These are phyloP conservation scores for Cordia subcordata DNA, from an alignment of 257 asterid species.

Conservation along the genomic window DNA sequence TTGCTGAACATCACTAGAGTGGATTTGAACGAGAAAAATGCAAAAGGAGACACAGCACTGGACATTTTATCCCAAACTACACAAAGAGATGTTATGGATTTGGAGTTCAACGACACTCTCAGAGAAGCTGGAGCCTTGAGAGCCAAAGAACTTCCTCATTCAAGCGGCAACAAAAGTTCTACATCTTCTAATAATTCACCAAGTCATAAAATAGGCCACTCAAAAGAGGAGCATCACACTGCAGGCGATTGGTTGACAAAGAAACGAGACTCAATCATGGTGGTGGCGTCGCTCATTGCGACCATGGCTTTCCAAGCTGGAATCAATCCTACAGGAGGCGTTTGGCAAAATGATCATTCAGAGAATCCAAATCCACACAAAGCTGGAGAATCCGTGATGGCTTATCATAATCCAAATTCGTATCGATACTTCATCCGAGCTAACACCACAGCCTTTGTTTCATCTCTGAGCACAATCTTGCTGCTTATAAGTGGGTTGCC, in stretches of 20 bases:
- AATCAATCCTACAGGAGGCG: slow-evolving; percentile 18
- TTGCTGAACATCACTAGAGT: slow-evolving; percentile 15
- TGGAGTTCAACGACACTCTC: slow-evolving; percentile 1
- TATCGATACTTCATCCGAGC: slow-evolving; percentile 19
- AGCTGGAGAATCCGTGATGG: slow-evolving; percentile 39
- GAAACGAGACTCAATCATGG: slow-evolving; percentile 5
- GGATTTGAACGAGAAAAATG: slow-evolving; percentile 23
- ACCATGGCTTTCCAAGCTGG: slow-evolving; percentile 9
- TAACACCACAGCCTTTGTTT: slow-evolving; percentile 32
- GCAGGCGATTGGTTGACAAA: slow-evolving; percentile 12
- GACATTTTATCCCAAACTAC: slow-evolving; percentile 11
- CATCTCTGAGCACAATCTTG: slow-evolving; percentile 29
- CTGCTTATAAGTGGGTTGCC: slow-evolving; percentile 2
- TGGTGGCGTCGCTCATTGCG: slow-evolving; percentile 1
- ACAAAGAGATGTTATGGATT: slow-evolving; percentile 4
- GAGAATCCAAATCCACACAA: slow-evolving; percentile 12
- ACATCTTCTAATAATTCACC: not conserved
- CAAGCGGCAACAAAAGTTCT: not conserved
- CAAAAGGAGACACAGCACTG: slow-evolving; percentile 23
- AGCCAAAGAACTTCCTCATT: not conserved
- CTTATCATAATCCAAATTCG: slow-evolving; percentile 11
- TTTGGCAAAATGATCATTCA: slow-evolving; percentile 7
- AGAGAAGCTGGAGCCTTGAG: slow-evolving; percentile 10
- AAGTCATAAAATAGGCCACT: not conserved
- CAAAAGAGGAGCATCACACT: not conserved